Conservation (phyloP, 1,284 basidiomycete genomes). For the Trametes versicolor region DNA sequence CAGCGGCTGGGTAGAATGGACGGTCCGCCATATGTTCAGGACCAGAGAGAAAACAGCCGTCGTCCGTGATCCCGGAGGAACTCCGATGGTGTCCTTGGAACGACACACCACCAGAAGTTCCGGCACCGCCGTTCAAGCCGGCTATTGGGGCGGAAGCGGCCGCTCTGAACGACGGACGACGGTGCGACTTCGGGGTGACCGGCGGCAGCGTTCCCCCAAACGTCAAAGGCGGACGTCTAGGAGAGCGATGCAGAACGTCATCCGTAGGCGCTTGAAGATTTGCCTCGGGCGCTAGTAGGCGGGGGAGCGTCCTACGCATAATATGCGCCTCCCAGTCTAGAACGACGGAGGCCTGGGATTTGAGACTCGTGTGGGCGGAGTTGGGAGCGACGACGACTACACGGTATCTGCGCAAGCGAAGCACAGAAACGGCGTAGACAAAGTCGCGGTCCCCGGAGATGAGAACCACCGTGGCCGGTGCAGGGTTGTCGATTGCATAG, state of each 20-base stretch:
- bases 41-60: neutral
- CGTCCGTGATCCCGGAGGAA: constrained; percentile 17
- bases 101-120: neutral
- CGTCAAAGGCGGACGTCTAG: constrained; percentile 26
- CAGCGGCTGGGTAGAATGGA: neutral
- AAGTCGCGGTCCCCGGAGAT: constrained; percentile 70
- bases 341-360: constrained; percentile 61
- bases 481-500: constrained; percentile 64
- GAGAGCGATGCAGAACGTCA: constrained; percentile 28
- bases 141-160: constrained; percentile 11
- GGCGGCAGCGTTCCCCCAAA: constrained; percentile 25
- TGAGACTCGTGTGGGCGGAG: constrained; percentile 52
- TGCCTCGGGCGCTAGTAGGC: constrained; percentile 20
- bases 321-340: constrained; percentile 62
- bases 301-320: constrained; percentile 38
- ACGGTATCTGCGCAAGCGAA: constrained; percentile 59
- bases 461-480: constrained; percentile 60
- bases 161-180: constrained; percentile 24
- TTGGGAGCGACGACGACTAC: constrained; percentile 59
- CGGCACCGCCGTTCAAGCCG: neutral
- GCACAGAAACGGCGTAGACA: constrained; percentile 62
- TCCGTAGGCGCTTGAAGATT: constrained; percentile 10
- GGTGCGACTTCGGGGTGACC: constrained; percentile 18
- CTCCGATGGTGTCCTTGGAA: constrained; percentile 23
- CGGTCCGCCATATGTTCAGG: constrained; percentile 8